These are phyloP conservation scores for Phanerodontia chrysosporium DNA, from an alignment of 768 basidiomycete species.

Conservation along the genomic window DNA sequence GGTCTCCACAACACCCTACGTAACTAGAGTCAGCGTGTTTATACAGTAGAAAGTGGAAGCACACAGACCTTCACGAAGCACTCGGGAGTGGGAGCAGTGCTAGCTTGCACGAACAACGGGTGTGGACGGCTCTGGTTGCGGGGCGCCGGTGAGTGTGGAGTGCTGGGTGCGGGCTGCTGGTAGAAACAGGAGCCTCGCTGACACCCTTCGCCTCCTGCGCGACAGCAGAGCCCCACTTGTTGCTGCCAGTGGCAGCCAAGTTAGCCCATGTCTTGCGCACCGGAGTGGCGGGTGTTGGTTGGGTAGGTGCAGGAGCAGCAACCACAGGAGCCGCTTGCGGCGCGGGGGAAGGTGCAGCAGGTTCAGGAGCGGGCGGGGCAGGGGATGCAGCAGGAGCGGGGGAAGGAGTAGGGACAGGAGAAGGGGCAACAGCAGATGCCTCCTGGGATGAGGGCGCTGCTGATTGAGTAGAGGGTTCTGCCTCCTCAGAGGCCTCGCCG, in stretches of 20 bases:
- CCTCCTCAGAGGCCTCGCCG: slow-evolving; percentile 33
- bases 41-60: background rate
- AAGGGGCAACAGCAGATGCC: slow-evolving; percentile 22
- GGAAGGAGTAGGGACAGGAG: slow-evolving; percentile 23
- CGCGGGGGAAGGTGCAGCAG: slow-evolving; percentile 25
- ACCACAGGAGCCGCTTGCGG: slow-evolving; percentile 31
- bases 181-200: slow-evolving; percentile 51
- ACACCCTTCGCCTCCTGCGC: slow-evolving; percentile 74
- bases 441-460: slow-evolving; percentile 28
- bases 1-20: slow-evolving; percentile 67
- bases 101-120: slow-evolving; percentile 52
- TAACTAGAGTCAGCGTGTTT: slow-evolving; percentile 11
- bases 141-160: slow-evolving; percentile 30
- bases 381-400: slow-evolving; percentile 26
- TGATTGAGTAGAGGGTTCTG: slow-evolving; percentile 26
- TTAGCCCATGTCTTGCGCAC: slow-evolving; percentile 87
- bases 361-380: slow-evolving; percentile 22
- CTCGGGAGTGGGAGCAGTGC: slow-evolving; percentile 61
- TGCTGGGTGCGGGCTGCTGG: slow-evolving; percentile 40
- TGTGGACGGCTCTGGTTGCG: slow-evolving; percentile 38
- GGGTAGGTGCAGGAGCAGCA: slow-evolving; percentile 24
- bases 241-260: slow-evolving; percentile 76
- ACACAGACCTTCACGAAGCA: slow-evolving; percentile 85
- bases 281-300: slow-evolving; percentile 39
- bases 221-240: slow-evolving; percentile 83